Conservation (phyloP, 169 alveolate genomes). For the Eimeria falciformis region DNA sequence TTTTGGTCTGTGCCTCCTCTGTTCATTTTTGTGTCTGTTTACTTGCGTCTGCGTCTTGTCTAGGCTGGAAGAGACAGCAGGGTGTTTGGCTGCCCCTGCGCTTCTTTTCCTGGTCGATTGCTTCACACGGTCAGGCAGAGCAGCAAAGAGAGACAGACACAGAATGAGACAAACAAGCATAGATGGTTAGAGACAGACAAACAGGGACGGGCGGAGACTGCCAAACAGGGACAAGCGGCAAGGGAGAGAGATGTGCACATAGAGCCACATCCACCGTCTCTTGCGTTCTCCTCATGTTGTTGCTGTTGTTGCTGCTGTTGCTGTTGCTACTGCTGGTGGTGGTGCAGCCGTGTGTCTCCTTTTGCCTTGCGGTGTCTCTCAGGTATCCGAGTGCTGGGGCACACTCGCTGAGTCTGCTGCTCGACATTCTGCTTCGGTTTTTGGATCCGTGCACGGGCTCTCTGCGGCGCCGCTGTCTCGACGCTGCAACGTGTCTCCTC, state of each 20-base stretch:
- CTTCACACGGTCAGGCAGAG: slow-evolving; percentile 5
- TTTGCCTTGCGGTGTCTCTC: no score
- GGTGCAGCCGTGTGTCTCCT: slow-evolving; percentile 37
- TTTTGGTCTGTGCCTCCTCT: no score
- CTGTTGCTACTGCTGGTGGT: slow-evolving; percentile 25
- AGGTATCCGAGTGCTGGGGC: not conserved
- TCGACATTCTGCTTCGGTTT: slow-evolving; percentile 17
- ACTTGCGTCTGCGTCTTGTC: not conserved
- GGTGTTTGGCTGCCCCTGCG: not conserved
- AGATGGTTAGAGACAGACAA: not conserved
- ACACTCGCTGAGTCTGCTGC: not conserved
- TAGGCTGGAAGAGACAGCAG: not conserved
- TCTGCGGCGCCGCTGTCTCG: slow-evolving; percentile 77
- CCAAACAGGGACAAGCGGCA: not conserved
- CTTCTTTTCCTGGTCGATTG: not conserved
- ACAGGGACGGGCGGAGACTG: not conserved
- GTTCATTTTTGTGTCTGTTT: no score
- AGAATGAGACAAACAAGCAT: no score
- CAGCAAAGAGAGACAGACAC: no score
- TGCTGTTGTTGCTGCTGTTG: not conserved
- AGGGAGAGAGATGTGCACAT: not conserved
- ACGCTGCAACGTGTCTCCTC: slow-evolving; percentile 81
- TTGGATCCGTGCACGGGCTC: slow-evolving; percentile 71
- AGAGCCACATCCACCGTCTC: not conserved
- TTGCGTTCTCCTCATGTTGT: not conserved